These are phyloP conservation scores for Selenicereus undatus DNA, from an alignment of 148 eudicot species.

Conservation along the genomic window DNA sequence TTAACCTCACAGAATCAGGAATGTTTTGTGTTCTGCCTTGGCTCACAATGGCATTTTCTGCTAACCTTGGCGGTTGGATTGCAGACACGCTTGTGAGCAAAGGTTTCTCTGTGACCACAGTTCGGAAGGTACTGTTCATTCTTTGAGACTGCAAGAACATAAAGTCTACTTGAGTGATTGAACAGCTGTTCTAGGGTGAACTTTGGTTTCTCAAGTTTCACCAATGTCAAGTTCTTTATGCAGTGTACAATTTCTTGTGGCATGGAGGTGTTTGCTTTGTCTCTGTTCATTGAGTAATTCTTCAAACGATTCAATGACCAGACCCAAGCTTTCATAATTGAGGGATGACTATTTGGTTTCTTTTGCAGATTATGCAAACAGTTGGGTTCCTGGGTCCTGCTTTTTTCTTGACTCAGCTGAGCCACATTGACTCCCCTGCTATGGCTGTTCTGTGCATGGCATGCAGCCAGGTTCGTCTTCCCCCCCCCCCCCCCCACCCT, in stretches of 20 bases:
- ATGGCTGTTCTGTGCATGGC: conserved; percentile 96
- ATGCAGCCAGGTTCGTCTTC: conserved; percentile 76
- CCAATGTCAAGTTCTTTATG: neutral
- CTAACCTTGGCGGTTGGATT: conserved; percentile 95
- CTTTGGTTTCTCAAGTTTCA: neutral
- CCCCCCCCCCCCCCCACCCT: neutral
- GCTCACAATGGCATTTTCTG: conserved; percentile 96
- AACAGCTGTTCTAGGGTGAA: neutral
- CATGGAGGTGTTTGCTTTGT: neutral
- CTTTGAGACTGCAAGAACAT: neutral
- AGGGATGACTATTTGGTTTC: neutral
- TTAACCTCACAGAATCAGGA: conserved; percentile 83
- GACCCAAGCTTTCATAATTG: neutral
- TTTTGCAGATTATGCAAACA: conserved; percentile 79
- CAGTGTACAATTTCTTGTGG: neutral
- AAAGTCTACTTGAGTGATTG: neutral
- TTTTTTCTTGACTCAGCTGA: conserved; percentile 84
- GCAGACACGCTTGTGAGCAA: conserved; percentile 89
- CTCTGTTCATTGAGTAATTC: neutral
- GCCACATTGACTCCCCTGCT: conserved; percentile 85
- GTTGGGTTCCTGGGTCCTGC: conserved; percentile 99
- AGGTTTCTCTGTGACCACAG: conserved; percentile 75
- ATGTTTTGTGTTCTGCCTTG: conserved; percentile 79
- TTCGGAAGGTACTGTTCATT: conserved; percentile 67
- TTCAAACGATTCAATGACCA: neutral